phyloP scores from a whole-genome alignment of 192 early-diverging fungal genomes.

The Jimgerdemannia flammicorona region DNA sequence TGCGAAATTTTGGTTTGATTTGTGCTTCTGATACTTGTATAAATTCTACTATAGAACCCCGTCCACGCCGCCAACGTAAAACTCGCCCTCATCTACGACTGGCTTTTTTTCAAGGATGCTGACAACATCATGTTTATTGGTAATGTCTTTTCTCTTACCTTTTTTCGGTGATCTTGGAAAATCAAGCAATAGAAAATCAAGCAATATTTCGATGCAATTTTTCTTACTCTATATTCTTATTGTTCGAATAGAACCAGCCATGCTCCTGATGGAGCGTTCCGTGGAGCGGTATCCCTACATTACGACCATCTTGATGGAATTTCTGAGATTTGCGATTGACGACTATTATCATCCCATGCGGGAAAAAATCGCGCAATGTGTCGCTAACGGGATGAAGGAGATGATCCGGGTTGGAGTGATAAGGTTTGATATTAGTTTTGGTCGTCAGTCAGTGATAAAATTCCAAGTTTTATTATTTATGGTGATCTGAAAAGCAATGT shows the following conservation, averaged over 20 bases:
- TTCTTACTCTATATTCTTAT: not conserved
- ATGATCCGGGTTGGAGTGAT: constrained; percentile 63
- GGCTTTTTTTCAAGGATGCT: constrained; percentile 66
- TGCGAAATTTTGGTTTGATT: not conserved
- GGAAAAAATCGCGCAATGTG: constrained; percentile 39
- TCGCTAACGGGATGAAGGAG: constrained; percentile 53
- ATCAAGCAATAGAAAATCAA: too few species aligned
- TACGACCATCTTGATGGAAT: constrained; percentile 67
- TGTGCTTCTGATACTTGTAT: not conserved
- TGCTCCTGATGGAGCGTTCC: constrained; percentile 69
- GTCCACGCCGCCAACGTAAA: constrained; percentile 64
- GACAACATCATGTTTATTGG: constrained; percentile 74
- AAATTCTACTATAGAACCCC: constrained; percentile 32
- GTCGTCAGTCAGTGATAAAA: not conserved
- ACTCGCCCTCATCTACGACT: constrained; percentile 74
- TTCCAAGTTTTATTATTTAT: constrained; percentile 1
- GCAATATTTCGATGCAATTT: too few species aligned
- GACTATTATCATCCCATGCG: constrained; percentile 55
- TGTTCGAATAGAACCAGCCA: constrained; percentile 57
- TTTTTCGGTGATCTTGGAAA: not conserved
- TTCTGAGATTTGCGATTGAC: constrained; percentile 51
- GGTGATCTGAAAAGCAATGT: not conserved
- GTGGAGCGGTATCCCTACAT: constrained; percentile 59
- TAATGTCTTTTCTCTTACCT: constrained; percentile 9
- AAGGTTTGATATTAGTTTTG: constrained; percentile 30